Conservation (phyloP, 192 early-diverging fungal species). For the Coemansia sp. region DNA sequence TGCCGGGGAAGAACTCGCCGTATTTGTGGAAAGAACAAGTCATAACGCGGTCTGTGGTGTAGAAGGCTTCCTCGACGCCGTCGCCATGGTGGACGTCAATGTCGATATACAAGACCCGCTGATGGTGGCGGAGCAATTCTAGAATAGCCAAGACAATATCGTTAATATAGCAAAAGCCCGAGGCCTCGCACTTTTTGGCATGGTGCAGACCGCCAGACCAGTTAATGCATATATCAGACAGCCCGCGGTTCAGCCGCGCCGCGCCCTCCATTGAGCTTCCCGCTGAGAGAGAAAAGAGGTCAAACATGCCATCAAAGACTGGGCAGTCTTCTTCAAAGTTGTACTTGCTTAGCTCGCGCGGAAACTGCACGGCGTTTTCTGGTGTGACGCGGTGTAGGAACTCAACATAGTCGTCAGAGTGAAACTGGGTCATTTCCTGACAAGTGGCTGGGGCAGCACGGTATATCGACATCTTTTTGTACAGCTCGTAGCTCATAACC, state of each 20-base stretch:
- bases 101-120: slow-evolving; percentile 95
- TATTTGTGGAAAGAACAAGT: slow-evolving; percentile 98
- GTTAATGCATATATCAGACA: slow-evolving; percentile 92
- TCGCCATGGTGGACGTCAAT: slow-evolving; percentile 99
- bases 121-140: slow-evolving; percentile 82
- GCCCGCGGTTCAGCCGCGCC: slow-evolving; percentile 76
- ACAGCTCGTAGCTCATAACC: slow-evolving; percentile 92
- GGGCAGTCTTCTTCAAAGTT: slow-evolving; percentile 98
- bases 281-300: slow-evolving; percentile 87
- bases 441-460: slow-evolving; percentile 80
- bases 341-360: slow-evolving; percentile 64
- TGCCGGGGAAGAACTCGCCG: slow-evolving; percentile 98
- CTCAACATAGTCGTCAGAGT: slow-evolving; percentile 93
- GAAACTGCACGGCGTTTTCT: slow-evolving; percentile 67
- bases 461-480: slow-evolving; percentile 89
- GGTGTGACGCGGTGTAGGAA: slow-evolving; percentile 82
- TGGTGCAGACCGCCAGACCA: slow-evolving; percentile 98
- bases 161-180: slow-evolving; percentile 98
- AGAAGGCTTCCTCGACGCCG: slow-evolving; percentile 99
- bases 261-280: slow-evolving; percentile 97
- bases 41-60: slow-evolving; percentile 99
- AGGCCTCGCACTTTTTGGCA: slow-evolving; percentile 94
- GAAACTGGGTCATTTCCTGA: slow-evolving; percentile 94
- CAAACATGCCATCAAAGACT: slow-evolving; percentile 95
- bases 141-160: slow-evolving; percentile 95